Evolutionary conservation across 768 basidiomycete species (phyloP), one percentile per base, ranked within the genome.

Genomic region (Termitomyces titanicus): DNA sequence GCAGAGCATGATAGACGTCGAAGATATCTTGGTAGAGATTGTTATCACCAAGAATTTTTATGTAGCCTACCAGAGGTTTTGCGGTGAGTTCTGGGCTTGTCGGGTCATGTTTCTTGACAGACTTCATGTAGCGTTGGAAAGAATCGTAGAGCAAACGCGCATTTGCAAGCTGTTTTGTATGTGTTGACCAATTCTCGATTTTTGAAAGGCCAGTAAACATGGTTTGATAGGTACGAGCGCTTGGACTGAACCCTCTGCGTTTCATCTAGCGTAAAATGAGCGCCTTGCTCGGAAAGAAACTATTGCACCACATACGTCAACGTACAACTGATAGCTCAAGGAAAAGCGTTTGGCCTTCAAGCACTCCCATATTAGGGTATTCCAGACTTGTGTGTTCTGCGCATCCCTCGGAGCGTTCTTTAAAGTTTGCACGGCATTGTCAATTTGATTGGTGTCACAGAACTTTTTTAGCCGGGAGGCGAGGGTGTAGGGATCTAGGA

Each of bases 351-450:
- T 69, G 17, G 70, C 79, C 38, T 81, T 77, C 73, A 89, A 72
- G 46, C 80, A 79, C 50, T 84, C 78, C 72, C 79, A 82, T 37
- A 94, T 85, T 61, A 93, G 66, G 3, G 85, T 89, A 60, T 92
- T 92, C 92, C 92, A 94, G 7, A 87, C 84, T 11, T 79, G 75
- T 1, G 81, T 74, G 60, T 91, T 92, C 64, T 89, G 87, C 0
- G 89, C 85, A 60, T 86, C 88, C 46, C 81, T 72, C 22, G 92
- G 89, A 18, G 84, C 73, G 37, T 78, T 82, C 63, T 86, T 81
- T n/a, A 94, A 75, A 69, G 84, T 79, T 24, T 74, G 65, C 4
- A 89, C 75, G 0, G 92, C 92, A 3, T 76, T 77, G 50, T 86
- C 82, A 33, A 89, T 39, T 50, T 85, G 76, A 11, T 79, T 82